Percentiles rank a stretch among this genome's conserved stretches.
These are phyloP conservation scores for Pseudohalonectria lignicola DNA, from an alignment of 2,329 filamentous ascomycete species.

Conservation along the genomic window DNA sequence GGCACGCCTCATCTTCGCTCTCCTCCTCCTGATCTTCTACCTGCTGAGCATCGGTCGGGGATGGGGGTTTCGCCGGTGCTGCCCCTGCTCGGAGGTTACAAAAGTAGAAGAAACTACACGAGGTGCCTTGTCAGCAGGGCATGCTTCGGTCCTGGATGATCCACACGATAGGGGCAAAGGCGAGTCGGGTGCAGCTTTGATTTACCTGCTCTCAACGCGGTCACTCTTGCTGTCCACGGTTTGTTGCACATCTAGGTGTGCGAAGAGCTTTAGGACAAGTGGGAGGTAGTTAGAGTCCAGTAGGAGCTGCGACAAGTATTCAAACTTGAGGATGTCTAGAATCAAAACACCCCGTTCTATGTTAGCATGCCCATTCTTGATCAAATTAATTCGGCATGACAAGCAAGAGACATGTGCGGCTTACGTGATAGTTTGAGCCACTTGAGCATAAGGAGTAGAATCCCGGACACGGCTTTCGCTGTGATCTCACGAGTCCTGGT, in stretches of 20 bases:
- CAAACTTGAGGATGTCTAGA: conserved; percentile 83
- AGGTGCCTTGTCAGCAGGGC: conserved; percentile 5
- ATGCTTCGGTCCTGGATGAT: neutral
- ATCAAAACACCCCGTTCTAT: no score
- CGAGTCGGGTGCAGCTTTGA: conserved; percentile 11
- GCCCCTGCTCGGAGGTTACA: conserved; percentile 54
- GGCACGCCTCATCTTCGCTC: conserved; percentile 68
- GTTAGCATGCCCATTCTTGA: no score
- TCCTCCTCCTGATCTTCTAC: conserved; percentile 30
- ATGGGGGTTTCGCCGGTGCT: conserved; percentile 9
- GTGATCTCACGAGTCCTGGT: conserved; percentile 77
- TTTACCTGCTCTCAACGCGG: conserved; percentile 68
- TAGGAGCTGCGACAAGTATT: conserved; percentile 87
- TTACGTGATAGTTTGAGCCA: conserved; percentile 93
- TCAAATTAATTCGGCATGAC: no score
- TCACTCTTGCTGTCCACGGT: conserved; percentile 80
- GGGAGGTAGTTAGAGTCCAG: conserved; percentile 94
- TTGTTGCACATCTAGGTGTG: conserved; percentile 86
- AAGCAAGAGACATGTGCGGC: no score
- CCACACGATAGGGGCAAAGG: no score
- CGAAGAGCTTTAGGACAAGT: conserved; percentile 83
- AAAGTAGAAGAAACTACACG: conserved; percentile 73
- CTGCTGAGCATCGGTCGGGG: no score
- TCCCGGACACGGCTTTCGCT: conserved; percentile 83
- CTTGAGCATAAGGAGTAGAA: conserved; percentile 78